A percentile compares a stretch with the other conserved stretches of the same genome.
Evolutionary conservation across 2,329 filamentous ascomycete genomes (phyloP).

Genomic region (Elsinoe australis): DNA sequence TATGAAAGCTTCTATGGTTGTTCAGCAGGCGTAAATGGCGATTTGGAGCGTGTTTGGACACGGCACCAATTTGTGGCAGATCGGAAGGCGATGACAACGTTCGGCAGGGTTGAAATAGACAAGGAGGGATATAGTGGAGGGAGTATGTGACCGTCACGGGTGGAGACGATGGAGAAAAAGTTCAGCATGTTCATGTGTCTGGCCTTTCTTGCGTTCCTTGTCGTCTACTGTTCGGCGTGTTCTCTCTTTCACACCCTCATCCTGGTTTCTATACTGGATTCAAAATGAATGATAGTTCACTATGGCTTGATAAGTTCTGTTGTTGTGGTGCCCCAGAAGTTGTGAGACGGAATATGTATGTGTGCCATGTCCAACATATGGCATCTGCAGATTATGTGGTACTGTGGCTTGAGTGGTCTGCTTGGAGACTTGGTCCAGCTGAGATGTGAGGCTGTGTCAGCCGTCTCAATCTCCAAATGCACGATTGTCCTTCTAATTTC

Average conservation of each 20-base stretch:
- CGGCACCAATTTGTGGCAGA: not conserved
- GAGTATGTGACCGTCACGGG: no score
- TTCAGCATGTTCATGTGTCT: constrained; percentile 1
- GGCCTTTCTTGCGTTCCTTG: not conserved
- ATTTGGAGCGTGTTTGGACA: not conserved
- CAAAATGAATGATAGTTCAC: constrained; percentile 4
- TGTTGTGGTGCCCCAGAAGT: no score
- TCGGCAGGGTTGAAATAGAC: no score
- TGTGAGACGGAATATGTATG: no score
- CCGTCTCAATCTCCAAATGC: not conserved
- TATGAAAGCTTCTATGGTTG: constrained; percentile 2
- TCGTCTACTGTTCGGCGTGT: constrained; percentile 4
- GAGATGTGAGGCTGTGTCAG: constrained; percentile 8
- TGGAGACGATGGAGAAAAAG: constrained; percentile 2
- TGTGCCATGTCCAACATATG: no score
- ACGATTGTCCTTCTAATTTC: no score
- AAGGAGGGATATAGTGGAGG: no score
- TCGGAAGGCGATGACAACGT: no score
- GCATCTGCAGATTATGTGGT: no score
- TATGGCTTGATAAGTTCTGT: not conserved
- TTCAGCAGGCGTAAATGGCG: no score
- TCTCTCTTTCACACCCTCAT: not conserved
- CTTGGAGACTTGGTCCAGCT: not conserved
- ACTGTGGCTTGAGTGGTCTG: no score
- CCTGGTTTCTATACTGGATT: constrained; percentile 10